Percentiles rank a stretch among this genome's conserved stretches.
phyloP scores from a whole-genome alignment of 441 rosid species.

The Populus hybrid region DNA sequence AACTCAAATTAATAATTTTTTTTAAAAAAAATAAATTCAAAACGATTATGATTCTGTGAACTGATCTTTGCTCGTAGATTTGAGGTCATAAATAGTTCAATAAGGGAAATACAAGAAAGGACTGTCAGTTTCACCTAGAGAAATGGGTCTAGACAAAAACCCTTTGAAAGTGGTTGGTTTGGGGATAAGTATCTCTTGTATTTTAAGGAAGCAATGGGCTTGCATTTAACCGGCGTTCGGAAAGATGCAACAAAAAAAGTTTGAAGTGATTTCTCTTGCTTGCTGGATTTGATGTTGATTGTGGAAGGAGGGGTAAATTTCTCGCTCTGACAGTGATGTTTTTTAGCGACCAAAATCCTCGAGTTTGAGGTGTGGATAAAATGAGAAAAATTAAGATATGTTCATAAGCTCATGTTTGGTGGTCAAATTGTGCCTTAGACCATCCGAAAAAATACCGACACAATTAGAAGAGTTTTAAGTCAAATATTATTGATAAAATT shows the following conservation, averaged over 20 bases:
- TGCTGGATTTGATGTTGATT: neutral
- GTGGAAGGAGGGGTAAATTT: neutral
- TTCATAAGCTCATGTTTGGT: neutral
- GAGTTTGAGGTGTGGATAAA: neutral
- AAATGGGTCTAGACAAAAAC: neutral
- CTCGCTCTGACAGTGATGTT: neutral
- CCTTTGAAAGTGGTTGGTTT: neutral
- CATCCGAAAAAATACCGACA: constrained; percentile 47
- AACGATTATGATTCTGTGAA: no score
- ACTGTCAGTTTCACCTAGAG: neutral
- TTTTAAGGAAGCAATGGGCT: neutral
- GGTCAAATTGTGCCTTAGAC: constrained; percentile 35
- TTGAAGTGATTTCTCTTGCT: neutral
- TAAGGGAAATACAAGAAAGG: neutral
- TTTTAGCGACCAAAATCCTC: neutral
- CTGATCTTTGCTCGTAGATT: no score
- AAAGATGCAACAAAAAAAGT: neutral
- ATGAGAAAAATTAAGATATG: neutral
- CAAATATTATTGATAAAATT: no score
- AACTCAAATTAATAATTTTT: no score
- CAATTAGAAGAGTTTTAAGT: constrained; percentile 36
- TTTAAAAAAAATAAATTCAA: no score
- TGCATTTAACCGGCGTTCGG: neutral
- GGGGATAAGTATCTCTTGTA: neutral
- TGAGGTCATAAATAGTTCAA: neutral